Evolutionary conservation across 345 rosid species (phyloP).

Genomic region (Diplotaxis tenuifolia): DNA sequence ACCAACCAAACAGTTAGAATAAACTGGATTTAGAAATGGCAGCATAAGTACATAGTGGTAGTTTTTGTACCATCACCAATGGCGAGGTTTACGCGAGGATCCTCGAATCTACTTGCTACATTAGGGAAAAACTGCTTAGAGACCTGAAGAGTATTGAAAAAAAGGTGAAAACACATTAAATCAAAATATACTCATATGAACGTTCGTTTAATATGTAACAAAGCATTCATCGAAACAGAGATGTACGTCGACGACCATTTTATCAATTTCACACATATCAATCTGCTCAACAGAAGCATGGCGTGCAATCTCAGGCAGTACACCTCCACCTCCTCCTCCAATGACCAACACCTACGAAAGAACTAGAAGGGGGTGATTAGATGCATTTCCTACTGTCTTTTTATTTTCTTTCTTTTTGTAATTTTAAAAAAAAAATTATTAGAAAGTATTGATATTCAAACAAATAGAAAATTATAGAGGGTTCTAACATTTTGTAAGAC

Average conservation of each 20-base stretch:
- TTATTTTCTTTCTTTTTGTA: too few species aligned
- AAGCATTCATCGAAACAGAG: not conserved
- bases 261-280: constrained; percentile 94
- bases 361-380: not conserved
- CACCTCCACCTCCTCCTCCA: constrained; percentile 99
- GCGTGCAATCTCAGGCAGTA: constrained; percentile 83
- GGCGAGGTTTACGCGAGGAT: constrained; percentile 82
- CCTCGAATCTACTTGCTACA: constrained; percentile 82
- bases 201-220: not conserved
- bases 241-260: constrained; percentile 88
- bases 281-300: constrained; percentile 79
- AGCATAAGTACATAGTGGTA: not conserved
- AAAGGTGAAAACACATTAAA: not conserved
- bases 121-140: constrained; percentile 80
- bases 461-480: too few species aligned
- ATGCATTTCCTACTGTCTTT: too few species aligned
- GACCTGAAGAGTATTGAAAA: constrained; percentile 53
- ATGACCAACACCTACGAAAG: constrained; percentile 73
- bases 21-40: not conserved
- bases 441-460: too few species aligned
- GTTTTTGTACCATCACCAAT: constrained; percentile 78
- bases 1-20: not conserved
- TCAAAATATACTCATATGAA: not conserved
- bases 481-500: too few species aligned
- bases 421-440: too few species aligned